Conservation (phyloP, 768 basidiomycete species). For the Lyophyllum decastes region DNA sequence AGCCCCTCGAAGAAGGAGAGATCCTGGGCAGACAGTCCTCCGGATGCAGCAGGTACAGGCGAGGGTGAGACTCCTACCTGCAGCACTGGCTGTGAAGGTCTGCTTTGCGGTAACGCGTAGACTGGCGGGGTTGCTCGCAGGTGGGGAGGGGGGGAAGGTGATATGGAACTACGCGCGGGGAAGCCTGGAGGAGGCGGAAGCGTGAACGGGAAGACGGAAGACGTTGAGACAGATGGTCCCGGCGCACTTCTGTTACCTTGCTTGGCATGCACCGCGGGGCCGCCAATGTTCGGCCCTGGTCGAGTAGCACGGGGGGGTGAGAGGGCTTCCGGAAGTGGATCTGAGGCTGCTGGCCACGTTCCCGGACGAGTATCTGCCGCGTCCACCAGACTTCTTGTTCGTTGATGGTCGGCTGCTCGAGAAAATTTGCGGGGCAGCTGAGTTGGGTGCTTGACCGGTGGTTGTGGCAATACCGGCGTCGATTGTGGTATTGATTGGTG, state of each 20-base stretch:
- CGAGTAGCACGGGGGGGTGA: conserved; percentile 21
- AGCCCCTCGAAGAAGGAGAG: conserved; percentile 85
- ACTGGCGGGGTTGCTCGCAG: conserved; percentile 10
- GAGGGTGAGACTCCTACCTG: conserved; percentile 14
- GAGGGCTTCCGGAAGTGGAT: conserved; percentile 25
- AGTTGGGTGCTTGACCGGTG: conserved; percentile 15
- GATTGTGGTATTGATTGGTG: conserved; percentile 7
- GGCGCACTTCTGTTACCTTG: conserved; percentile 27
- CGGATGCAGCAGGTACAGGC: conserved; percentile 26
- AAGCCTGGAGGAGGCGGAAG: conserved; percentile 15
- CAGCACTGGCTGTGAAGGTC: background rate
- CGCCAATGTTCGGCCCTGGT: conserved; percentile 18
- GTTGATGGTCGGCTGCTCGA: conserved; percentile 49
- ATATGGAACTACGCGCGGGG: conserved; percentile 3
- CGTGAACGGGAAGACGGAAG: conserved; percentile 13
- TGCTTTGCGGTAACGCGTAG: background rate
- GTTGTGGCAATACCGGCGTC: background rate
- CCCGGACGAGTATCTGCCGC: conserved; percentile 51
- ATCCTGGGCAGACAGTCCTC: conserved; percentile 80
- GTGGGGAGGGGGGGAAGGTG: background rate
- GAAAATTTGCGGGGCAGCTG: conserved; percentile 28
- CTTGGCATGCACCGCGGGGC: conserved; percentile 30
- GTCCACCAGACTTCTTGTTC: conserved; percentile 60
- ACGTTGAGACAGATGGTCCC: conserved; percentile 15
- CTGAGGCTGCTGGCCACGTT: conserved; percentile 41